Conservation (phyloP, 768 basidiomycete species). For the Coprinopsis strossmayeri region DNA sequence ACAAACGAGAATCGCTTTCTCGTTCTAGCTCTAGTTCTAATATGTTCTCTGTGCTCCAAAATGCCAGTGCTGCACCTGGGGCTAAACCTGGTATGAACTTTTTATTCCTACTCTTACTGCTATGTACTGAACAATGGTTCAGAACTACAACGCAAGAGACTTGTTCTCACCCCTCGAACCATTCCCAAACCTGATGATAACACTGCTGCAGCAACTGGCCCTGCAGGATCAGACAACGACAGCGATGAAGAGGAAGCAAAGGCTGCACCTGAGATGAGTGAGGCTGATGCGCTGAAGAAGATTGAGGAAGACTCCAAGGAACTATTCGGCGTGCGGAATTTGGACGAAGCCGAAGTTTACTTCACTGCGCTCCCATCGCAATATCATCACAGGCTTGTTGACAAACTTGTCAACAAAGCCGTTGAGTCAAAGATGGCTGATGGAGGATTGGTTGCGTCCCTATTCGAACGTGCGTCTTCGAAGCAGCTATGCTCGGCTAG, state of each 20-base stretch:
- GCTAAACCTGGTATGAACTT: constrained; percentile 39
- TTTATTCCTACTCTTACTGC: background rate
- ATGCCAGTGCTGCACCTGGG: constrained; percentile 47
- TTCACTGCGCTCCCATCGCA: constrained; percentile 66
- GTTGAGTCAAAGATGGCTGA: constrained; percentile 81
- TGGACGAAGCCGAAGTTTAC: constrained; percentile 86
- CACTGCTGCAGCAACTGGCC: constrained; percentile 33
- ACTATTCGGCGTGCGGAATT: constrained; percentile 76
- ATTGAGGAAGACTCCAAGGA: constrained; percentile 81
- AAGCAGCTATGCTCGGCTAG: constrained; percentile 54
- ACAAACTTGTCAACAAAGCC: constrained; percentile 66
- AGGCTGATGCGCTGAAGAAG: constrained; percentile 64
- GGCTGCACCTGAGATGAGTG: constrained; percentile 45
- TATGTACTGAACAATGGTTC: constrained; percentile 3
- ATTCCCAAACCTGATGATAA: constrained; percentile 49
- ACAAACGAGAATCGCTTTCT: constrained; percentile 68
- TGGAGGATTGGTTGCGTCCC: constrained; percentile 67
- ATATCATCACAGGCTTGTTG: constrained; percentile 61
- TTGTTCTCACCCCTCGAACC: constrained; percentile 76
- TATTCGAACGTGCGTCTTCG: constrained; percentile 58
- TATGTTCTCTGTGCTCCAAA: constrained; percentile 87
- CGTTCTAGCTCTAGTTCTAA: constrained; percentile 76
- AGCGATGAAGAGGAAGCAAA: constrained; percentile 45
- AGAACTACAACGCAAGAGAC: constrained; percentile 63
- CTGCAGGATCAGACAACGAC: constrained; percentile 42